These are phyloP conservation scores for Candida hungchunana DNA, from an alignment of 805 yeast genomes.

Conservation along the genomic window DNA sequence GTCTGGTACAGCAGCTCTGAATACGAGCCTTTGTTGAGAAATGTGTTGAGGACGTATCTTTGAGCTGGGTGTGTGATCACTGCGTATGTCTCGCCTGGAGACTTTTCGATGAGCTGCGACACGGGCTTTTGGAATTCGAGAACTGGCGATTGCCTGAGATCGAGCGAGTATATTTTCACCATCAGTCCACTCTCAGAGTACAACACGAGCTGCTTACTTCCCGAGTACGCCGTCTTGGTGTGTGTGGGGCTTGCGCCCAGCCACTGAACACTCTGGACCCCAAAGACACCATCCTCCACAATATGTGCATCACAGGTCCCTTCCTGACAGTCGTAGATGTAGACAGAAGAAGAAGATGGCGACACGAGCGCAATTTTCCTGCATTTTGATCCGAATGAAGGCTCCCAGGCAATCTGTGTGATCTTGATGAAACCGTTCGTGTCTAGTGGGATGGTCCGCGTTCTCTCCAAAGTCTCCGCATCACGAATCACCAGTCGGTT, in stretches of 20 bases:
- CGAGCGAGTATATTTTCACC: constrained; percentile 16
- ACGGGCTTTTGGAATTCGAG: constrained; percentile 17
- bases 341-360: constrained; percentile 4
- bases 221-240: constrained; percentile 17
- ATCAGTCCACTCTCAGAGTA: constrained; percentile 11
- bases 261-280: constrained; percentile 19
- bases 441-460: constrained; percentile 7
- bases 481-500: constrained; percentile 15
- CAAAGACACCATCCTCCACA: constrained; percentile 18
- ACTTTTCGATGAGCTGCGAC: constrained; percentile 4
- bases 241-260: constrained; percentile 3
- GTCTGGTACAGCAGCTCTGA: constrained; percentile 6
- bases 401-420: constrained; percentile 21
- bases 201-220: constrained; percentile 16
- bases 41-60: not conserved
- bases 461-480: constrained; percentile 9
- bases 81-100: constrained; percentile 1
- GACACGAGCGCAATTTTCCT: constrained; percentile 16
- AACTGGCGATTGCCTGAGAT: constrained; percentile 2
- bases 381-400: constrained; percentile 1
- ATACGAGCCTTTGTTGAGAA: constrained; percentile 8
- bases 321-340: constrained; percentile 14
- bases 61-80: constrained; percentile 2
- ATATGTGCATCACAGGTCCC: constrained; percentile 12
- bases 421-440: constrained; percentile 8